Base-by-base conservation (phyloP, 768 basidiomycete genomes). In the Termitomyces bulborhizus region DNA sequence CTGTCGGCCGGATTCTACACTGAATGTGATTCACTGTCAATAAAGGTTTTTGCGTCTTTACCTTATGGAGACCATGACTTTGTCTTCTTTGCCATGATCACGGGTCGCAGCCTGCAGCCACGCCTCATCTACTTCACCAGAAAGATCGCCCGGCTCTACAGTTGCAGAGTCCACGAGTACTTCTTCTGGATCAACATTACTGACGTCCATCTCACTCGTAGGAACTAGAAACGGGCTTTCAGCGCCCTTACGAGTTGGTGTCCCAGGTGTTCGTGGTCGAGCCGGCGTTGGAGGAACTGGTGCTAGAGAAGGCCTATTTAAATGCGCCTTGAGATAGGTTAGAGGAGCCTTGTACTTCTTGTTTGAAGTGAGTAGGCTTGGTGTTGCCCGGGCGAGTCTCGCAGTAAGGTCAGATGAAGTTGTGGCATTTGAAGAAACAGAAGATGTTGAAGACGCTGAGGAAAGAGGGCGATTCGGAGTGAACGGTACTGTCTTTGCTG, bases 21-120 rank as follows among this genome's bases (percentile, higher is more conserved):
- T 12, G 12, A 46, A 6, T 46, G 54, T 26, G 6, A 21, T 7
- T 43, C 37, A 52, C 51, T 37, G 65, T 46, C 54, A 45, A 9
- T 36, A 46, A 51, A 48, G 57, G 21, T 41, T 44, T 60, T 4
- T 55, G 32, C 47, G 41, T n/a, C 56, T 66, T 48, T 58, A 89
- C 88, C 89, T 78, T 60, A 93, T 77, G 26, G 90, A 91, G 21
- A 93, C 90, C 68, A 93, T 83, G 44, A 92, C 91, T 66, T 93
- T 92, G 67, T 92, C 90, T 52, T 89, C 82, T 50, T 80, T 82
- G n/a, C 86, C 84, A 57, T 84, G 80, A 49, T 84, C 77, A 13
- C 67, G 66, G 1, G 70, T 67, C 1, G 67, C 64, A n/a, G 68
- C 69, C 53, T 71, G 59, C 15, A 83, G 63, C 73, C 77, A 73